Evolutionary conservation across 2,329 filamentous ascomycete genomes (phyloP).

Genomic region (Hymenoscyphus occultus): DNA sequence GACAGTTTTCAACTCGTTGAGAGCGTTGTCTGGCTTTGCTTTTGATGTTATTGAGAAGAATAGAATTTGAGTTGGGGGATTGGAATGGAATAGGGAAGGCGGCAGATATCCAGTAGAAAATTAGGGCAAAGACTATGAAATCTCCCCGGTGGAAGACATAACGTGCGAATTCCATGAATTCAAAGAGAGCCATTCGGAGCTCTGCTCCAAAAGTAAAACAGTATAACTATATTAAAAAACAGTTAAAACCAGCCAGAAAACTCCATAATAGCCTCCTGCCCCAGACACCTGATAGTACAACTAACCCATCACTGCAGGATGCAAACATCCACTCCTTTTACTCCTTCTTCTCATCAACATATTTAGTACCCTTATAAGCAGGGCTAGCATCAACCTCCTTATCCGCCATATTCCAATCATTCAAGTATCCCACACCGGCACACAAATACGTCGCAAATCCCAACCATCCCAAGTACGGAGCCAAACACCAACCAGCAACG

Average conservation of each 20-base stretch:
- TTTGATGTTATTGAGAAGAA: constrained; percentile 14
- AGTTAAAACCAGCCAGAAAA: background rate
- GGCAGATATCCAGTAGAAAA: no score
- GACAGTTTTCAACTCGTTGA: constrained; percentile 13
- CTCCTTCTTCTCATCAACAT: constrained; percentile 34
- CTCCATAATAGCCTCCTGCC: background rate
- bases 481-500: constrained; percentile 69
- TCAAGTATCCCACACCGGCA: constrained; percentile 64
- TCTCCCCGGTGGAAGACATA: background rate
- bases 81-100: background rate
- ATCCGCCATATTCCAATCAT: constrained; percentile 58
- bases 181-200: background rate
- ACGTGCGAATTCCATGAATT: background rate
- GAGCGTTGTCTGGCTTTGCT: constrained; percentile 15
- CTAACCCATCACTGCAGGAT: background rate
- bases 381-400: constrained; percentile 33
- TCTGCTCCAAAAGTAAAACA: background rate
- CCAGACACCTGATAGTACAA: no score
- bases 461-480: constrained; percentile 84
- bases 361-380: constrained; percentile 32
- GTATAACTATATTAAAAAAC: background rate
- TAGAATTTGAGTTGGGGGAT: background rate
- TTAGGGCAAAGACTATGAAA: no score
- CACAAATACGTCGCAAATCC: constrained; percentile 84
- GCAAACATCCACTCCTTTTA: constrained; percentile 19